These are phyloP conservation scores for Fraxinus floribunda DNA, from an alignment of 305 asterid species.

Conservation along the genomic window DNA sequence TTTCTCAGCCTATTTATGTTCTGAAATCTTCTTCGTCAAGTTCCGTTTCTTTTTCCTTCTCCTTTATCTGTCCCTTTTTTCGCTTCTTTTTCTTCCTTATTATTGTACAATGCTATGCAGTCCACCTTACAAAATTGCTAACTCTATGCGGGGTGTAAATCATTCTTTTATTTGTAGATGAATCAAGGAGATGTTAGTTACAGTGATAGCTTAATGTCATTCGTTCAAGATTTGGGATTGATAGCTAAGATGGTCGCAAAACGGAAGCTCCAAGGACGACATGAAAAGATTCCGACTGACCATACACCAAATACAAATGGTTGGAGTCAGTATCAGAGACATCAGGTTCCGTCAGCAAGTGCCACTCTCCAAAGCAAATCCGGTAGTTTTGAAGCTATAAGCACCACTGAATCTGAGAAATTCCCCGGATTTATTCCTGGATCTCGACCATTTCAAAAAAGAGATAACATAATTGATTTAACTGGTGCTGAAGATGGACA, in stretches of 20 bases:
- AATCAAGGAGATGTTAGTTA: constrained; percentile 44
- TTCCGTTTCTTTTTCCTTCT: background rate
- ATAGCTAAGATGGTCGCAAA: constrained; percentile 59
- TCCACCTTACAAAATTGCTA: background rate
- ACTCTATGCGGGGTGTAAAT: background rate
- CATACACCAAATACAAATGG: background rate
- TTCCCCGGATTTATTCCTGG: constrained; percentile 35
- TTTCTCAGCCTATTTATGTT: background rate
- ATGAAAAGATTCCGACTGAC: constrained; percentile 10
- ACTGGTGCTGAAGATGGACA: constrained; percentile 23
- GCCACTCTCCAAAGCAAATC: constrained; percentile 4
- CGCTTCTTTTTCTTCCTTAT: background rate
- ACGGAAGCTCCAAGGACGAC: constrained; percentile 38
- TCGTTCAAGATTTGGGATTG: constrained; percentile 63
- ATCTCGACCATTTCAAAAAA: constrained; percentile 20
- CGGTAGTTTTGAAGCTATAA: background rate
- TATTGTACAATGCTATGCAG: background rate
- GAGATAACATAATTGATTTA: constrained; percentile 22
- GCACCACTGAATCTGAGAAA: constrained; percentile 19
- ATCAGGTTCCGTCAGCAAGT: constrained; percentile 21
- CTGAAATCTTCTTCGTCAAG: background rate
- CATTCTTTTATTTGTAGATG: constrained; percentile 25
- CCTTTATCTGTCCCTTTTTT: background rate
- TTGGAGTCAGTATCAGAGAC: constrained; percentile 5
- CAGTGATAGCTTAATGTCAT: constrained; percentile 57